A percentile compares a stretch with the other conserved stretches of the same genome.
Evolutionary conservation across 2,329 filamentous ascomycete genomes (phyloP).

Genomic region (Kalaharituber pfeilii): DNA sequence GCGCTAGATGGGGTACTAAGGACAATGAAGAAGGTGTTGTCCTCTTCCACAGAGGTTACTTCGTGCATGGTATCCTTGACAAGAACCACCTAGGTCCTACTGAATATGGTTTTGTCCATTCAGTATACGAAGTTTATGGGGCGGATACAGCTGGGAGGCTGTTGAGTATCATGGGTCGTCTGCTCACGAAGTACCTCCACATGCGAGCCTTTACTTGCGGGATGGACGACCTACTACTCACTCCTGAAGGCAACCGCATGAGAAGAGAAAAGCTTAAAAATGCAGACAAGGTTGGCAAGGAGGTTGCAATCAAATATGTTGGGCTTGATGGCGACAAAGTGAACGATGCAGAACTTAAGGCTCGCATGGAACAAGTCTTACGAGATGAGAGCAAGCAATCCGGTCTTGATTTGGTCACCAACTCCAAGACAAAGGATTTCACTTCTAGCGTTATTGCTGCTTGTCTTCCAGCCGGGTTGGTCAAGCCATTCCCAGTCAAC

Average conservation of each 20-base stretch:
- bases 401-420: constrained; percentile 76
- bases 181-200: constrained; percentile 76
- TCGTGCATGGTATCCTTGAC: constrained; percentile 81
- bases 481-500: constrained; percentile 87
- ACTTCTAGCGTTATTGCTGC: constrained; percentile 61
- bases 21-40: constrained; percentile 61
- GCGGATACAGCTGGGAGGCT: constrained; percentile 71
- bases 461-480: constrained; percentile 65
- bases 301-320: constrained; percentile 76
- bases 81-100: constrained; percentile 87
- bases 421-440: constrained; percentile 48
- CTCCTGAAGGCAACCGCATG: constrained; percentile 54
- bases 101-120: constrained; percentile 73
- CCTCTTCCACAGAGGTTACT: constrained; percentile 68
- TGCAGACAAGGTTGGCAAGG: constrained; percentile 52
- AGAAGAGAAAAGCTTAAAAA: constrained; percentile 51
- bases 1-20: constrained; percentile 60
- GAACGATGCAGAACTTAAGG: constrained; percentile 53
- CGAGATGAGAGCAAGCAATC: constrained; percentile 83
- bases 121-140: constrained; percentile 85
- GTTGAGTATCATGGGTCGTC: constrained; percentile 71
- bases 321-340: constrained; percentile 51
- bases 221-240: constrained; percentile 86
- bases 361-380: constrained; percentile 71
- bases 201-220: constrained; percentile 95